Conservation (phyloP, 192 early-diverging fungal species). For the Diversispora eburnea region DNA sequence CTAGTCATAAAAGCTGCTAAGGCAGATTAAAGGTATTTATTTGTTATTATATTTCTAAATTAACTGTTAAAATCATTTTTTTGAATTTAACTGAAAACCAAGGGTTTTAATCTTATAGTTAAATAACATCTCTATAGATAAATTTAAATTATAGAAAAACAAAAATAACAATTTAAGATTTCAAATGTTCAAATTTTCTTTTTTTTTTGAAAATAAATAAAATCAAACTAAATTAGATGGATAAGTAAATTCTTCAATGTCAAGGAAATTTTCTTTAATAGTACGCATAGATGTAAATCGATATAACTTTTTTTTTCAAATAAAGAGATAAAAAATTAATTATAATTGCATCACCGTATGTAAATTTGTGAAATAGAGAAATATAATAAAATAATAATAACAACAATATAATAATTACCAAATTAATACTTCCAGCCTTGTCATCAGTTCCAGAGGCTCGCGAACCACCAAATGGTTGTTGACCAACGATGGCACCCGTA, state of each 20-base stretch:
- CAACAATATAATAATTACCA: conserved; percentile 33
- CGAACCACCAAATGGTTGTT: conserved; percentile 96
- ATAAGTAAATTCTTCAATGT: conserved; percentile 74
- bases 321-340: not conserved
- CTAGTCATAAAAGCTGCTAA: conserved; percentile 9
- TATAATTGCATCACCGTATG: not conserved
- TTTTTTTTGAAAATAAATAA: not conserved
- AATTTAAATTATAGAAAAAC: too few relatives aligned
- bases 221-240: conserved; percentile 71
- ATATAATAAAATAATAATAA: not conserved
- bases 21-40: not conserved
- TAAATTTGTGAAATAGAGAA: not conserved
- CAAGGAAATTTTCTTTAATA: conserved; percentile 94
- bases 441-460: conserved; percentile 97
- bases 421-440: conserved; percentile 82
- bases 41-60: too few relatives aligned
- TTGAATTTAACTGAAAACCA: too few relatives aligned
- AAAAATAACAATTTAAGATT: too few relatives aligned
- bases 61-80: too few relatives aligned
- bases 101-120: too few relatives aligned
- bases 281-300: conserved; percentile 91
- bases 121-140: too few relatives aligned
- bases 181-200: too few relatives aligned
- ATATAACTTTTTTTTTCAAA: conserved; percentile 45
- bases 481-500: conserved; percentile 95